A percentile compares a stretch with the other conserved stretches of the same genome.
Conservation (phyloP, 164 flowering plant species). For the Sedum album region DNA sequence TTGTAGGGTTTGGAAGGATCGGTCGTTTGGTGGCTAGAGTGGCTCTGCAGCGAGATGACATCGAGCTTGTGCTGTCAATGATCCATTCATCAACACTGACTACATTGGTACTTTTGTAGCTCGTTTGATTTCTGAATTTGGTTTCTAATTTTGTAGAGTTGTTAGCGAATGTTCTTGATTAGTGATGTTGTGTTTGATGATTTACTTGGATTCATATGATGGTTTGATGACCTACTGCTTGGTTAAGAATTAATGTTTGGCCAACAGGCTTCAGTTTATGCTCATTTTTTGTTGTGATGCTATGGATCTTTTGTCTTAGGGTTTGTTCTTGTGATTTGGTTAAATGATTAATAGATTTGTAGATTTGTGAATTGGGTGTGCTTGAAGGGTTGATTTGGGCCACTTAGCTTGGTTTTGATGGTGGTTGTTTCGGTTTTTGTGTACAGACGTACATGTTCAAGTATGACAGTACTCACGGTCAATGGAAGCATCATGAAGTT, state of each 20-base stretch:
- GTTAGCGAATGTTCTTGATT: neutral
- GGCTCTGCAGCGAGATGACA: slow-evolving; percentile 11
- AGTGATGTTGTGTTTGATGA: too few relatives aligned
- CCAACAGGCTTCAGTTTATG: too few relatives aligned
- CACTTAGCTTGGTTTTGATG: neutral
- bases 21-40: slow-evolving; percentile 14
- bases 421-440: neutral
- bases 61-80: slow-evolving; percentile 13
- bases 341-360: neutral
- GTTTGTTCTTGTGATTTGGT: neutral
- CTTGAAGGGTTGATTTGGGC: neutral
- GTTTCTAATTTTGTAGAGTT: too few relatives aligned
- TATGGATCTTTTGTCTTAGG: too few relatives aligned
- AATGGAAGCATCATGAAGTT: slow-evolving; percentile 13
- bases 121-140: neutral
- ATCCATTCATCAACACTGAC: slow-evolving; percentile 14
- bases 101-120: slow-evolving; percentile 10
- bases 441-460: slow-evolving; percentile 16
- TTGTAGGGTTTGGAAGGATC: slow-evolving; percentile 13
- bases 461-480: slow-evolving; percentile 14
- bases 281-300: too few relatives aligned
- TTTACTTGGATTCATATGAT: neutral
- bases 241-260: too few relatives aligned
- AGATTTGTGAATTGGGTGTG: neutral
- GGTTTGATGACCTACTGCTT: neutral